Evolutionary conservation across 768 basidiomycete genomes (phyloP).

Genomic region (Sarcodon sp.): DNA sequence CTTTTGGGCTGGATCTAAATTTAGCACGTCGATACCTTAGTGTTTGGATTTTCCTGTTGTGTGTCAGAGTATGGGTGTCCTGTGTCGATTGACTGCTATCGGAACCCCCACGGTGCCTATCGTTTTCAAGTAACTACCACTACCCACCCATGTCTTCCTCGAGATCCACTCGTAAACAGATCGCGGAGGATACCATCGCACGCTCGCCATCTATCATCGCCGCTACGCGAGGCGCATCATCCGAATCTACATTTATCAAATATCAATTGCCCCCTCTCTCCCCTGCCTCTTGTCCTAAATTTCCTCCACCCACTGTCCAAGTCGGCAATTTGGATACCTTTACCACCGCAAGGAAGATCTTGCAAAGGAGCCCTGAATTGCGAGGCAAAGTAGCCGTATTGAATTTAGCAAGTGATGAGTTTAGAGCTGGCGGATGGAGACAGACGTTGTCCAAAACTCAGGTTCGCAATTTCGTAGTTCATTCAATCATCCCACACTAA

Average conservation of each 20-base stretch:
- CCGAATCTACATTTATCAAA: neutral
- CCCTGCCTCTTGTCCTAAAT: neutral
- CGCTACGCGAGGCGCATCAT: neutral
- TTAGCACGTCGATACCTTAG: too few relatives aligned
- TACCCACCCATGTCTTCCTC: too few relatives aligned
- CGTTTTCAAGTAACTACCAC: too few relatives aligned
- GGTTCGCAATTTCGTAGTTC: neutral
- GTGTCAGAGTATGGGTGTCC: too few relatives aligned
- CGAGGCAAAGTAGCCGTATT: constrained; percentile 12
- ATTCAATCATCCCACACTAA: neutral
- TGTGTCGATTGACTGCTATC: too few relatives aligned
- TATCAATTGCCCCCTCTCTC: neutral
- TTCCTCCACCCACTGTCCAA: constrained; percentile 3
- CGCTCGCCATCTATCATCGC: too few relatives aligned
- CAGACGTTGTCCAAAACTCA: constrained; percentile 4
- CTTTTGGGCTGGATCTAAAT: too few relatives aligned
- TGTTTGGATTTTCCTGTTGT: too few relatives aligned
- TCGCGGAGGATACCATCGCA: too few relatives aligned
- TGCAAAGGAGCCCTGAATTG: constrained; percentile 14
- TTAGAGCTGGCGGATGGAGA: constrained; percentile 2
- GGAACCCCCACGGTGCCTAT: too few relatives aligned
- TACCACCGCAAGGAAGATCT: constrained; percentile 19
- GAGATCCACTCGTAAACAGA: too few relatives aligned
- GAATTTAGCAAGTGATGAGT: constrained; percentile 5
- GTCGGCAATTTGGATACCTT: constrained; percentile 23